phyloP scores from a whole-genome alignment of 129 eudicot species.

The Oenanthe sinensis region DNA sequence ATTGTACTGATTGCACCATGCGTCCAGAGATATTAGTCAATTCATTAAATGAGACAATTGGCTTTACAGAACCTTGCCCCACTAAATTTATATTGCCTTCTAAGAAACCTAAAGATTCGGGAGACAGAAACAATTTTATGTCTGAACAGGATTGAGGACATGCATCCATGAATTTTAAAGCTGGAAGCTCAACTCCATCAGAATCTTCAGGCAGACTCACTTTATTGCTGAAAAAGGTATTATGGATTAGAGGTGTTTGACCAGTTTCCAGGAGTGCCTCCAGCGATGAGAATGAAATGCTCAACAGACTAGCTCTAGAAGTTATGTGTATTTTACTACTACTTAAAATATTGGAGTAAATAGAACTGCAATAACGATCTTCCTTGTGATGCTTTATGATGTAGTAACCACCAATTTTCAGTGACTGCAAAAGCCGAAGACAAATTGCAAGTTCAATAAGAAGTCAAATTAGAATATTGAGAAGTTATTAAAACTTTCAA shows the following conservation, averaged over 20 bases:
- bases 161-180: constrained; percentile 4
- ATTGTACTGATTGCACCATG: constrained; percentile 24
- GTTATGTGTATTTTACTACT: constrained; percentile 30
- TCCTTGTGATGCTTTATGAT: constrained; percentile 46
- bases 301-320: constrained; percentile 38
- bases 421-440: constrained; percentile 34
- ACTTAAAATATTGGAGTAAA: constrained; percentile 13
- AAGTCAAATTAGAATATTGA: not conserved
- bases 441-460: not conserved
- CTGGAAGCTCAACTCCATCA: constrained; percentile 22
- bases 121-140: constrained; percentile 28
- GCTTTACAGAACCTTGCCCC: constrained; percentile 26
- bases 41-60: constrained; percentile 26
- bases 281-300: constrained; percentile 41
- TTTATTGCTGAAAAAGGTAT: constrained; percentile 4
- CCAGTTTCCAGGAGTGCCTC: constrained; percentile 22
- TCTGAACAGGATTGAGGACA: constrained; percentile 30
- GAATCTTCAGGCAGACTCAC: constrained; percentile 8
- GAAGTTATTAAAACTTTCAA: not conserved
- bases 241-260: constrained; percentile 7
- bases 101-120: constrained; percentile 30
- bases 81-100: constrained; percentile 28
- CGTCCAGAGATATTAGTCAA: constrained; percentile 14
- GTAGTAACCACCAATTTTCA: constrained; percentile 55
- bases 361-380: constrained; percentile 31